A percentile compares a stretch with the other conserved stretches of the same genome.
Evolutionary conservation across 768 basidiomycete genomes (phyloP).

Genomic region (Rhizopogon roseolus): DNA sequence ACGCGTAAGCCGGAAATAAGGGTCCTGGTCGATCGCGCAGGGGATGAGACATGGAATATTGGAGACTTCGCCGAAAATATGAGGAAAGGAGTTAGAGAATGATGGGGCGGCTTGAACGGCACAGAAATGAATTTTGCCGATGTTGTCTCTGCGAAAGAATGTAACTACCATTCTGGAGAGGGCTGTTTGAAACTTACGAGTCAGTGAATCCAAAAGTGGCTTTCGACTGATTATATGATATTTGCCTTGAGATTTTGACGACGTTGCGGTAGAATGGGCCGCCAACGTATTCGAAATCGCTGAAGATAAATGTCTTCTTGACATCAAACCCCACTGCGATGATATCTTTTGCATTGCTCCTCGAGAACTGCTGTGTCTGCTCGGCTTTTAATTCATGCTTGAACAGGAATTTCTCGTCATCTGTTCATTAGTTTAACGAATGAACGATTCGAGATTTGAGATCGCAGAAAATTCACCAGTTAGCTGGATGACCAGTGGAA

Average conservation of each 20-base stretch:
- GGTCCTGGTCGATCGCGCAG: constrained; percentile 97
- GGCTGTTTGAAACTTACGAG: constrained; percentile 54
- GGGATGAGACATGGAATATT: constrained; percentile 93
- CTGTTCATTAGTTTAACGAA: constrained; percentile 32
- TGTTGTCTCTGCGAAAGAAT: constrained; percentile 76
- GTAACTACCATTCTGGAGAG: background rate
- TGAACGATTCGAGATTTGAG: background rate
- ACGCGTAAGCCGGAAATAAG: constrained; percentile 96
- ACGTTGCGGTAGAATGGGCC: constrained; percentile 94
- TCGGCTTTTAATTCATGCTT: constrained; percentile 91
- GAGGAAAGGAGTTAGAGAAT: constrained; percentile 97
- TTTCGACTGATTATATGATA: constrained; percentile 90
- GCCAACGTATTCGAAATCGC: constrained; percentile 84
- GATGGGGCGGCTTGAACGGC: constrained; percentile 94
- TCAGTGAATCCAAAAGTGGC: constrained; percentile 97
- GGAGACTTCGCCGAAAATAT: constrained; percentile 82
- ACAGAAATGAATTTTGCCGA: constrained; percentile 96
- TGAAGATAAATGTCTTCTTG: constrained; percentile 96
- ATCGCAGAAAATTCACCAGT: constrained; percentile 54
- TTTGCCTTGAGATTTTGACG: constrained; percentile 86
- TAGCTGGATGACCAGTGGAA: constrained; percentile 91
- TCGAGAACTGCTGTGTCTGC: constrained; percentile 77
- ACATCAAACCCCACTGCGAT: constrained; percentile 93
- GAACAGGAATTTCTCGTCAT: constrained; percentile 99
- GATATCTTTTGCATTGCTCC: constrained; percentile 89